A percentile compares a stretch with the other conserved stretches of the same genome.
Evolutionary conservation across 441 rosid genomes (phyloP).

Genomic region (Isatis lusitanica): DNA sequence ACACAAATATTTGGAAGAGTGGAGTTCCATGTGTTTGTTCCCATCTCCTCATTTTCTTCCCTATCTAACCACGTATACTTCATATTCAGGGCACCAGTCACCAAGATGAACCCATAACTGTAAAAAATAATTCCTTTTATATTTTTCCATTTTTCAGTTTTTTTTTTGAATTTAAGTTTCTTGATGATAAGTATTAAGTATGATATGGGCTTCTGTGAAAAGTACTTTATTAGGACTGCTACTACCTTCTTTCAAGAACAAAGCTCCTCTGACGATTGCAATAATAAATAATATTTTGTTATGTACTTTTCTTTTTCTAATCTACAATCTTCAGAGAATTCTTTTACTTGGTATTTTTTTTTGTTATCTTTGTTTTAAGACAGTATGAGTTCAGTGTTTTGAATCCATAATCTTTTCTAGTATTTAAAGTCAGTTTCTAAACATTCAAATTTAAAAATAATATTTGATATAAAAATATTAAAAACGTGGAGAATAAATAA

Average conservation of each 20-base stretch:
- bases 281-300: background rate
- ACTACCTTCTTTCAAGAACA: background rate
- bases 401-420: too few species aligned
- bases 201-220: background rate
- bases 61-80: conserved; percentile 8
- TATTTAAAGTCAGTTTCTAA: too few species aligned
- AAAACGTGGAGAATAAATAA: too few species aligned
- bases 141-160: background rate
- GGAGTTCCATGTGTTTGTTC: conserved; percentile 34
- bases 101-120: conserved; percentile 12
- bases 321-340: too few species aligned
- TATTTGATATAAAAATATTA: too few species aligned
- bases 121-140: background rate
- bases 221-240: background rate
- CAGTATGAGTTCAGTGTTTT: too few species aligned
- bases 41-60: conserved; percentile 33
- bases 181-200: background rate
- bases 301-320: background rate
- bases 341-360: too few species aligned
- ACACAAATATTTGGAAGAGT: conserved; percentile 22
- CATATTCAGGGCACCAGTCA: conserved; percentile 2
- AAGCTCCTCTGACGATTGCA: background rate
- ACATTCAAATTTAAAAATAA: too few species aligned
- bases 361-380: too few species aligned
- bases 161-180: background rate